phyloP scores from a whole-genome alignment of 106 monocot species.

The Dendrobium chrysotoxum region DNA sequence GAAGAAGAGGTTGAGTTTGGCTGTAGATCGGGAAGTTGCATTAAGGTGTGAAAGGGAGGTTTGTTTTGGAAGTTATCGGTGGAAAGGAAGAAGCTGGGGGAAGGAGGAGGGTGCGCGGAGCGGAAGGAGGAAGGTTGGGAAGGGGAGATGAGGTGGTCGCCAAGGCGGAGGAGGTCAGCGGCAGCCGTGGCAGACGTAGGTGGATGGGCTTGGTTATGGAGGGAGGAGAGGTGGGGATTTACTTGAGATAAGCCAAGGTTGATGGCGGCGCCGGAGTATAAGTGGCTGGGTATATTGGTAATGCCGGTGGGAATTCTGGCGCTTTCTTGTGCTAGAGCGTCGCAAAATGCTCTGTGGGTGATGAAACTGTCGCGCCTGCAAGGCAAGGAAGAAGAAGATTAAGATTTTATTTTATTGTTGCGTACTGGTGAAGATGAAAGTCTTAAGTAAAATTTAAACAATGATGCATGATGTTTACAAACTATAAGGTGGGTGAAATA shows the following conservation, averaged over 20 bases:
- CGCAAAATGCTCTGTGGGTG: constrained; percentile 96
- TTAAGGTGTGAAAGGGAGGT: constrained; percentile 37
- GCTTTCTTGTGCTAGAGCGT: constrained; percentile 86
- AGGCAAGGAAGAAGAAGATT: neutral
- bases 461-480: no score
- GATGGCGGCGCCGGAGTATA: constrained; percentile 47
- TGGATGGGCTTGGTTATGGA: constrained; percentile 40
- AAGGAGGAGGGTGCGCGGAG: constrained; percentile 27
- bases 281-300: constrained; percentile 34
- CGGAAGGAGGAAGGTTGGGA: constrained; percentile 45
- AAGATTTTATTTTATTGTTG: no score
- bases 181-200: neutral
- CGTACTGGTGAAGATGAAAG: no score
- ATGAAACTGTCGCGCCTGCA: constrained; percentile 95
- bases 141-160: constrained; percentile 47
- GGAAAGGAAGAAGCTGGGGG: constrained; percentile 41
- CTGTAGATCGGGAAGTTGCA: constrained; percentile 63
- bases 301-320: constrained; percentile 44
- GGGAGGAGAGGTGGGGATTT: constrained; percentile 43
- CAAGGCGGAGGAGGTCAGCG: constrained; percentile 42
- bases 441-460: no score
- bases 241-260: constrained; percentile 42
- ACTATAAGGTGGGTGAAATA: no score
- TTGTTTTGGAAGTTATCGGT: constrained; percentile 38
- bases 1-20: constrained; percentile 12